A percentile compares a stretch with the other conserved stretches of the same genome.
Conservation (phyloP, 768 basidiomycete species). For the Kwoniella heveanensis region DNA sequence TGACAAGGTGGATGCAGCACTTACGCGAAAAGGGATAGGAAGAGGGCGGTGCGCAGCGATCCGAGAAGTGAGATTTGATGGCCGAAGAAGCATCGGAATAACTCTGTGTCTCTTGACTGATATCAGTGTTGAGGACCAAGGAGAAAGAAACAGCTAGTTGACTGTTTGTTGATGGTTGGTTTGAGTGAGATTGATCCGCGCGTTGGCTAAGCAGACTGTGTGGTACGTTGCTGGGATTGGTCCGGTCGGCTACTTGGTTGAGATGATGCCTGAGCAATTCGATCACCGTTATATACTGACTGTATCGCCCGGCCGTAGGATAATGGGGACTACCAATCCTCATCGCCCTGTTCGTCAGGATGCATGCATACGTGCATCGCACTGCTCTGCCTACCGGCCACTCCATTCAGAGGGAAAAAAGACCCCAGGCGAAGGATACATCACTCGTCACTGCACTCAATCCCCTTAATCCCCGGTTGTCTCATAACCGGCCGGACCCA, state of each 20-base stretch:
- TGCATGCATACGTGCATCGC: not conserved
- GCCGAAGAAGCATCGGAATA: constrained; percentile 16
- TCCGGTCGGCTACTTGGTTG: not conserved
- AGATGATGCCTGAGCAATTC: not conserved
- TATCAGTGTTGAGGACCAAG: too few relatives aligned
- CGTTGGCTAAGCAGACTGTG: not conserved
- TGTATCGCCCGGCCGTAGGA: too few relatives aligned
- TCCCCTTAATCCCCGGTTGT: not conserved
- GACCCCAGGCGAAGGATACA: too few relatives aligned
- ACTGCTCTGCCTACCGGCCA: not conserved
- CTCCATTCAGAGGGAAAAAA: not conserved
- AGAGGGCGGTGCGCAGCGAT: constrained; percentile 9
- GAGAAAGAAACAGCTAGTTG: not conserved
- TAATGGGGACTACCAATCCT: too few relatives aligned
- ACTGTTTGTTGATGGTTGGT: not conserved
- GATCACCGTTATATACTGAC: not conserved
- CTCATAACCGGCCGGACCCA: not conserved
- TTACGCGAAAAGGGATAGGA: constrained; percentile 7
- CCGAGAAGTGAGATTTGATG: not conserved
- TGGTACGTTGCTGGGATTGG: not conserved
- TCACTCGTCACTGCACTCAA: not conserved
- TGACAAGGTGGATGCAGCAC: not conserved
- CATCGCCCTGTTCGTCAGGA: too few relatives aligned
- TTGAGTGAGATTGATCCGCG: not conserved
- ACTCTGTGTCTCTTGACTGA: too few relatives aligned